These are phyloP conservation scores for Poteriospumella lacustris DNA, from an alignment of 108 stramenopile species.

Conservation along the genomic window DNA sequence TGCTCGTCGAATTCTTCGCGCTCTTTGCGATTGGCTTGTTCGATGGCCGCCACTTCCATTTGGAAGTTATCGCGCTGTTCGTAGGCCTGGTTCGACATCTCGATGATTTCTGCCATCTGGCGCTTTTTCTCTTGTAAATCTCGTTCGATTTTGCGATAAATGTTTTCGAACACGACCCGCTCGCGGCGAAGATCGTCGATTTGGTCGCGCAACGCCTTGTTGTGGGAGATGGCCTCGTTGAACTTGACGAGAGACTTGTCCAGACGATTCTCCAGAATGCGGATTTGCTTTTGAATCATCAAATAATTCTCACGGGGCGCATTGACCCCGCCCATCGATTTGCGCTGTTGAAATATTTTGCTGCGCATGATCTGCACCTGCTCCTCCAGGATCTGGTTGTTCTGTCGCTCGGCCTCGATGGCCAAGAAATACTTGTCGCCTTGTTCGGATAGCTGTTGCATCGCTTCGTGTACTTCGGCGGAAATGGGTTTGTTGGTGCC, in stretches of 20 bases:
- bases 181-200: slow-evolving; percentile 75
- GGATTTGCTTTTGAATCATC: slow-evolving; percentile 69
- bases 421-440: slow-evolving; percentile 51
- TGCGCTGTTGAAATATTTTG: slow-evolving; percentile 65
- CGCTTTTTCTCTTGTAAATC: slow-evolving; percentile 70
- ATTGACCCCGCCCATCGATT: slow-evolving; percentile 72
- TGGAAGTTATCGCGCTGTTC: slow-evolving; percentile 75
- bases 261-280: slow-evolving; percentile 71
- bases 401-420: slow-evolving; percentile 54
- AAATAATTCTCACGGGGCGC: slow-evolving; percentile 64
- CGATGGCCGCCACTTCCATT: slow-evolving; percentile 72
- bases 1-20: slow-evolving; percentile 67
- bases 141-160: slow-evolving; percentile 68
- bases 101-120: slow-evolving; percentile 74
- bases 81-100: slow-evolving; percentile 69
- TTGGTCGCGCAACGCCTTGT: slow-evolving; percentile 66
- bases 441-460: slow-evolving; percentile 55
- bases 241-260: slow-evolving; percentile 78
- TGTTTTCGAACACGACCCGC: slow-evolving; percentile 71
- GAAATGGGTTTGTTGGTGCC: background rate
- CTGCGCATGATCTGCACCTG: slow-evolving; percentile 52
- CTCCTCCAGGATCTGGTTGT: slow-evolving; percentile 57
- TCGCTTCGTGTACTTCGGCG: slow-evolving; percentile 35
- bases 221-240: slow-evolving; percentile 68
- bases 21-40: slow-evolving; percentile 69